Base-by-base conservation (phyloP, 2,329 filamentous ascomycete species). In the Phialocephala subalpina region DNA sequence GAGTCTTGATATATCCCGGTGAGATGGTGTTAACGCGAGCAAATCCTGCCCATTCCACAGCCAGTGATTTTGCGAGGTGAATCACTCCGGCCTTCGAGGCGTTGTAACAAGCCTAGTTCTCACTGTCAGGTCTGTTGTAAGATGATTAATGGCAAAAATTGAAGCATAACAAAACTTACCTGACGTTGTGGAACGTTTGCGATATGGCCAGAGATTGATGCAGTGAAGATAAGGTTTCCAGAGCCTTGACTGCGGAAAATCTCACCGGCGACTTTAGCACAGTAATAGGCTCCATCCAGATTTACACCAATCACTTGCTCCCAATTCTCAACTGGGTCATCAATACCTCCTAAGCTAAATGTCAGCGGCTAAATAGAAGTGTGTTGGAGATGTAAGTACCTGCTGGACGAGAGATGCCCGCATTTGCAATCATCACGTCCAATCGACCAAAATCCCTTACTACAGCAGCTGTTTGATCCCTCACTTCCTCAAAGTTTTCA, bases 101-200 rank as follows among this genome's bases (percentile, higher is more conserved):
- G 76, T 93, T 93, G 85, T 94, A 94, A 79, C 88, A 90, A 59
- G 83, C 86, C 81, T 93, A 91, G 81, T 92, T 89, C 80, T n/a
- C n/a, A n/a, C n/a, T n/a, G n/a, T n/a, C n/a, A n/a, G n/a, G n/a
- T n/a, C n/a, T n/a, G n/a, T n/a, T n/a, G n/a, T n/a, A n/a, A n/a
- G n/a, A n/a, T n/a, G n/a, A n/a, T n/a, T n/a, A n/a, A n/a, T n/a
- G n/a, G n/a, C n/a, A n/a, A n/a, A n/a, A n/a, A n/a, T n/a, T n/a
- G n/a, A n/a, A n/a, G n/a, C n/a, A n/a, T n/a, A n/a, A n/a, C n/a
- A n/a, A n/a, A n/a, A n/a, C n/a, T n/a, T n/a, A n/a, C n/a, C n/a
- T n/a, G n/a, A n/a, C n/a, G n/a, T n/a, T 93, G 91, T 8, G 91
- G 92, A 82, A 88, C 92, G 86, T 94, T 94, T 84, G 93, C 91